phyloP scores from a whole-genome alignment of 805 yeast species.

The Wickerhamomyces rabaulensis region DNA sequence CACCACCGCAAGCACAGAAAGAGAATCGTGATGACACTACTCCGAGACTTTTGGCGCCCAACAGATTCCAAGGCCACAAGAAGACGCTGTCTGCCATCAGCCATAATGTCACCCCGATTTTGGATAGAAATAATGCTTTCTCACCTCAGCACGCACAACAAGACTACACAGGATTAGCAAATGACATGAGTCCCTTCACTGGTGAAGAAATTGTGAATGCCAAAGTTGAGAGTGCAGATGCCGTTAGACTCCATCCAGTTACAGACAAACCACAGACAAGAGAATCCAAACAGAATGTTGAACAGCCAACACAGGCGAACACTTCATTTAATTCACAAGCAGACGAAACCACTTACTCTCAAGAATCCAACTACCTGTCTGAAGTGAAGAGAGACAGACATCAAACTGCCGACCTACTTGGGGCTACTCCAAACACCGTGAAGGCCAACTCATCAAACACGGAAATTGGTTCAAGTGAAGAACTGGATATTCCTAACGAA shows the following conservation, averaged over 20 bases:
- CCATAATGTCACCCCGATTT: slow-evolving; percentile 15
- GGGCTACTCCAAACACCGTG: not conserved
- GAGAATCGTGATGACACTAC: slow-evolving; percentile 6
- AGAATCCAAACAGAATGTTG: not conserved
- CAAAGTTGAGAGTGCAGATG: slow-evolving; percentile 1
- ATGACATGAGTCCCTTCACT: not conserved
- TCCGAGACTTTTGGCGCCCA: slow-evolving; percentile 4
- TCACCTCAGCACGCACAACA: not conserved
- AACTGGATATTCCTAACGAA: slow-evolving; percentile 1
- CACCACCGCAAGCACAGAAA: not conserved
- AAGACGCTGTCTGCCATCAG: slow-evolving; percentile 4
- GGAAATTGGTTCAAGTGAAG: not conserved
- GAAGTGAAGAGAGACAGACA: slow-evolving; percentile 61
- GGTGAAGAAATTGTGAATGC: not conserved
- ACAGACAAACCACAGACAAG: slow-evolving; percentile 1
- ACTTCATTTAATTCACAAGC: slow-evolving; percentile 9
- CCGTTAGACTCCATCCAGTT: not conserved
- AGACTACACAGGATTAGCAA: not conserved
- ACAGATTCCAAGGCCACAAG: not conserved
- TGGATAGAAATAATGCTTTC: not conserved
- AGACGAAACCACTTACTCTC: slow-evolving; percentile 17
- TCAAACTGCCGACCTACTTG: slow-evolving; percentile 43
- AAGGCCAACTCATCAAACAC: not conserved
- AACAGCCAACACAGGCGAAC: not conserved
- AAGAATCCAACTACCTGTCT: slow-evolving; percentile 33